A percentile compares a stretch with the other conserved stretches of the same genome.
Conservation (phyloP, 2,329 filamentous ascomycete species). For the Cytospora mali region DNA sequence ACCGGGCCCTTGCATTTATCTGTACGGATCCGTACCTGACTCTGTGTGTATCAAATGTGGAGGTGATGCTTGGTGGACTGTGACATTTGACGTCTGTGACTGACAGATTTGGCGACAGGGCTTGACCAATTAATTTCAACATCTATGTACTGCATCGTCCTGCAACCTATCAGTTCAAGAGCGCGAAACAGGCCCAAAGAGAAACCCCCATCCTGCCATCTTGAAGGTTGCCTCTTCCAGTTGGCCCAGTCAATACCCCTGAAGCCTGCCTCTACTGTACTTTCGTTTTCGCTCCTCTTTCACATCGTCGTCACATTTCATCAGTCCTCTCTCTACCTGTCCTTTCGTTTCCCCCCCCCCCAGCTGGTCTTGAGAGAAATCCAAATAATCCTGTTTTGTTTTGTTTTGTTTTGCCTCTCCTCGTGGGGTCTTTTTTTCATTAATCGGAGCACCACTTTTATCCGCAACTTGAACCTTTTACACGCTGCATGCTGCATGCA, state of each 20-base stretch:
- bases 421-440: background rate
- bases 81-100: constrained; percentile 11
- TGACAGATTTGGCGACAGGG: constrained; percentile 23
- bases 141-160: too few species aligned
- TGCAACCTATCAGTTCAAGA: constrained; percentile 20
- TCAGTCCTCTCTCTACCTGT: background rate
- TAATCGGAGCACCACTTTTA: constrained; percentile 1
- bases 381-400: background rate
- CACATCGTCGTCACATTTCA: constrained; percentile 7
- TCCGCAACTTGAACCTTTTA: constrained; percentile 11
- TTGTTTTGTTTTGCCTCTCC: constrained; percentile 8
- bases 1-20: too few species aligned
- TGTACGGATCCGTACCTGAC: background rate
- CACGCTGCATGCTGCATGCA: constrained; percentile 13
- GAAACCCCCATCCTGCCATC: constrained; percentile 15
- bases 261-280: constrained; percentile 21
- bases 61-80: background rate
- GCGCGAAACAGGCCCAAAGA: constrained; percentile 17
- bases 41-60: background rate
- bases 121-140: constrained; percentile 27
- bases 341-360: constrained; percentile 5
- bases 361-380: constrained; percentile 8
- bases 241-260: constrained; percentile 25
- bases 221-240: constrained; percentile 22
- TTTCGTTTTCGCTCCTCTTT: constrained; percentile 11